Conservation (phyloP, 805 yeast genomes). For the Hanseniaspora meyeri region DNA sequence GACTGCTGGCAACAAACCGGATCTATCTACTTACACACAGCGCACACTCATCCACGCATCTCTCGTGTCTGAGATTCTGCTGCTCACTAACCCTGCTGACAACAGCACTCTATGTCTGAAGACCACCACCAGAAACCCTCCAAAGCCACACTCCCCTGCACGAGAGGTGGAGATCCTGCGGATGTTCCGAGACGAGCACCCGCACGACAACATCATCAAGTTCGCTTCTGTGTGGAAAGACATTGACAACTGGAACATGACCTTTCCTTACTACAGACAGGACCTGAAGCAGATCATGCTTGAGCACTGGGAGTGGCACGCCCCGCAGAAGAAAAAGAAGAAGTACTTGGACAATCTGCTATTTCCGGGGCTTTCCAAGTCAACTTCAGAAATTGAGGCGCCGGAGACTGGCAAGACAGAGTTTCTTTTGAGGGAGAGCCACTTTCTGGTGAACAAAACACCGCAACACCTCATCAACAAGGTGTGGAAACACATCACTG, state of each 20-base stretch:
- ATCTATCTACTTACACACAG: no score
- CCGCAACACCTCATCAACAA: constrained; percentile 19
- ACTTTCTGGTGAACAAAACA: constrained; percentile 17
- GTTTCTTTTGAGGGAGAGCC: neutral
- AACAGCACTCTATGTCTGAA: neutral
- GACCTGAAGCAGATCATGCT: constrained; percentile 14
- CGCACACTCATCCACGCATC: neutral
- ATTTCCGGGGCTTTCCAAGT: neutral
- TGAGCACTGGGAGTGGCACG: constrained; percentile 10
- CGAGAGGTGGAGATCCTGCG: constrained; percentile 5
- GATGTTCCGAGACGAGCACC: neutral
- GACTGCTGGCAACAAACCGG: no score
- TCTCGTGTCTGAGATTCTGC: neutral
- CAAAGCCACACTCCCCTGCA: constrained; percentile 3
- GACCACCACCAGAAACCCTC: neutral
- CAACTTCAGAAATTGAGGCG: no score
- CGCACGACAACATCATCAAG: constrained; percentile 2
- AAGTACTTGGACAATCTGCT: neutral
- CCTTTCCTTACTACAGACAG: constrained; percentile 14
- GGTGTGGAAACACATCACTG: constrained; percentile 60
- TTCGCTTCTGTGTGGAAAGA: constrained; percentile 19
- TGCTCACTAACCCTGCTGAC: neutral
- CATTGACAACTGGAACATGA: constrained; percentile 14
- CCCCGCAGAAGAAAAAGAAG: neutral
- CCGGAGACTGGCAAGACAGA: no score